Conservation (phyloP, 2,329 filamentous ascomycete species). For the Lasiodiplodia theobromae region DNA sequence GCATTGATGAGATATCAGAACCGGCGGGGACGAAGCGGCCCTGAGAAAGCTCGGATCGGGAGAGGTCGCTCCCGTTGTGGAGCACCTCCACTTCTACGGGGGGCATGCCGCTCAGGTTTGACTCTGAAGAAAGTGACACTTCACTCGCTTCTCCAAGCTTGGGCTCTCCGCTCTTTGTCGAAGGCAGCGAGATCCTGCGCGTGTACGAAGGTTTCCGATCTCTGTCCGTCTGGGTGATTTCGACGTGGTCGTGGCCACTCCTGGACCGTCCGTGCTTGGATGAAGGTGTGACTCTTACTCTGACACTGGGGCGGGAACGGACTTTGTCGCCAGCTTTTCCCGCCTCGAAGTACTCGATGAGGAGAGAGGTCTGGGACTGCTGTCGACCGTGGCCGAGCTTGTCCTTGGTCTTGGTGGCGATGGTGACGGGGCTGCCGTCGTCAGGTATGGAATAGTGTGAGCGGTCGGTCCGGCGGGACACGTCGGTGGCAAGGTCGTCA, state of each 20-base stretch:
- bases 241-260: conserved; percentile 73
- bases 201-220: conserved; percentile 73
- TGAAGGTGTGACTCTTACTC: conserved; percentile 81
- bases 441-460: conserved; percentile 83
- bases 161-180: conserved; percentile 49
- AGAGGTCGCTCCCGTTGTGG: conserved; percentile 72
- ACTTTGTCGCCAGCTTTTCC: conserved; percentile 68
- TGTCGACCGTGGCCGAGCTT: conserved; percentile 62
- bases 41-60: conserved; percentile 65
- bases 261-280: conserved; percentile 60
- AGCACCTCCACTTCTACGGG: conserved; percentile 92
- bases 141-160: conserved; percentile 44
- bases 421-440: conserved; percentile 90
- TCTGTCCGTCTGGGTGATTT: conserved; percentile 82
- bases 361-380: conserved; percentile 83
- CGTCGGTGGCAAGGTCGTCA: conserved; percentile 68
- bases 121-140: conserved; percentile 80
- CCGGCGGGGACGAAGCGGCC: conserved; percentile 70
- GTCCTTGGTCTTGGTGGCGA: conserved; percentile 74
- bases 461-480: conserved; percentile 72
- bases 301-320: conserved; percentile 80
- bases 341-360: conserved; percentile 95
- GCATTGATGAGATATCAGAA: conserved; percentile 88
- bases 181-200: conserved; percentile 69
- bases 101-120: conserved; percentile 70